Conservation (phyloP, 768 basidiomycete species). For the Lactarius deliciosus region DNA sequence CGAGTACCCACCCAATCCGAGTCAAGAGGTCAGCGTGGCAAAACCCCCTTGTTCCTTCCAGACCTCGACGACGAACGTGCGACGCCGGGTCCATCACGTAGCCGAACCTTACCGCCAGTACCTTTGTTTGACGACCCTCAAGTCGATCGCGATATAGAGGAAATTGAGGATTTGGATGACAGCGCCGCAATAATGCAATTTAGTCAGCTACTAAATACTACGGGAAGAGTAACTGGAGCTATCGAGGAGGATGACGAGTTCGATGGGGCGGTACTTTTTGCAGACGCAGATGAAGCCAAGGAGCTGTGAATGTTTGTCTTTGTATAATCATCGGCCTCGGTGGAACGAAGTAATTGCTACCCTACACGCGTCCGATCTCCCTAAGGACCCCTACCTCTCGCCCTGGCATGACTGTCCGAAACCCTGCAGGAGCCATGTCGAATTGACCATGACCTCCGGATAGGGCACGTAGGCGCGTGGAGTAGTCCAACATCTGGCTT, state of each 20-base stretch:
- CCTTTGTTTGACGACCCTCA: conserved; percentile 43
- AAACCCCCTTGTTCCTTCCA: conserved; percentile 74
- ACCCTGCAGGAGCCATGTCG: conserved; percentile 78
- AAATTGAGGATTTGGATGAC: conserved; percentile 38
- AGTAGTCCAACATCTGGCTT: conserved; percentile 80
- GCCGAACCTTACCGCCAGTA: conserved; percentile 40
- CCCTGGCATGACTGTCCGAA: conserved; percentile 59
- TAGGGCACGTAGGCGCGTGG: conserved; percentile 71
- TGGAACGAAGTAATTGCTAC: conserved; percentile 1
- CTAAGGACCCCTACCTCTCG: conserved; percentile 70
- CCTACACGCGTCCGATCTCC: conserved; percentile 74
- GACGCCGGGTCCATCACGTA: conserved; percentile 40
- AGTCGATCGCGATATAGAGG: conserved; percentile 31
- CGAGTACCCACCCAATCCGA: conserved; percentile 38
- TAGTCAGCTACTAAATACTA: conserved; percentile 65
- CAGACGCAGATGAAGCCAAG: conserved; percentile 76
- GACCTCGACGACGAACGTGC: conserved; percentile 50
- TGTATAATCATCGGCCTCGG: conserved; percentile 6
- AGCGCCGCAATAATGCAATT: conserved; percentile 67
- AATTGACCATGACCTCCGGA: conserved; percentile 82
- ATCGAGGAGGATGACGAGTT: conserved; percentile 74
- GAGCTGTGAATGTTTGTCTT: conserved; percentile 44
- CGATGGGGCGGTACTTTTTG: conserved; percentile 71
- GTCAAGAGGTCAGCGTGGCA: conserved; percentile 39
- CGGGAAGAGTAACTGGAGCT: conserved; percentile 57